Percentiles rank a stretch among this genome's conserved stretches.
Evolutionary conservation across 257 asterid genomes (phyloP).

Genomic region (Marsdenia floribunda): DNA sequence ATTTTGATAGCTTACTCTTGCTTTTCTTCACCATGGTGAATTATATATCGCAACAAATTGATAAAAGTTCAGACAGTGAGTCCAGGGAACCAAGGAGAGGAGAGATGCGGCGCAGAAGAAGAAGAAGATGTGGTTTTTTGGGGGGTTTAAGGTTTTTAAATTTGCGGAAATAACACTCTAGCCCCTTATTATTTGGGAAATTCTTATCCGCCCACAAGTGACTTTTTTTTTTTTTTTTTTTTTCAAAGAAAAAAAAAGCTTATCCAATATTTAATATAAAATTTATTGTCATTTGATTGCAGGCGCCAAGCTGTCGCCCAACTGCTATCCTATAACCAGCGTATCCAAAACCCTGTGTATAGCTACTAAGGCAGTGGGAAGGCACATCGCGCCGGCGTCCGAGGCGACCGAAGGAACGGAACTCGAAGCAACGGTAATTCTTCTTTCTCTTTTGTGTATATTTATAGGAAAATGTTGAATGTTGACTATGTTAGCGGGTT

Average conservation of each 20-base stretch:
- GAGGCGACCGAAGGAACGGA: background rate
- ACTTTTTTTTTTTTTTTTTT: too few relatives aligned
- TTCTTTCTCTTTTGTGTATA: background rate
- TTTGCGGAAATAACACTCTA: too few relatives aligned
- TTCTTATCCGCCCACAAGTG: too few relatives aligned
- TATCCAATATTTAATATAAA: too few relatives aligned
- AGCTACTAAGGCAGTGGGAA: too few relatives aligned
- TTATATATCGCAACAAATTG: background rate
- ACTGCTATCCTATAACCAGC: background rate
- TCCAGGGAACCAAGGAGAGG: background rate
- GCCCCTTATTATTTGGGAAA: too few relatives aligned
- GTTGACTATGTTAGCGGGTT: background rate
- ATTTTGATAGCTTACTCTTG: conserved; percentile 47
- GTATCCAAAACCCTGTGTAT: background rate
- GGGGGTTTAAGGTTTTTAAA: background rate
- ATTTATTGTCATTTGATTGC: too few relatives aligned
- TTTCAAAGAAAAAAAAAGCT: too few relatives aligned
- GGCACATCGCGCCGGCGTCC: background rate
- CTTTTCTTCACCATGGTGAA: conserved; percentile 67
- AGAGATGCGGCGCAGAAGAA: background rate
- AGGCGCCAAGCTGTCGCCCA: background rate
- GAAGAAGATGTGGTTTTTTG: background rate
- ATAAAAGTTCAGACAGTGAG: background rate
- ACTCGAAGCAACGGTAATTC: background rate
- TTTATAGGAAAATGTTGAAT: background rate